These are phyloP conservation scores for Chalciporus piperatus DNA, from an alignment of 768 basidiomycete genomes.

Conservation along the genomic window DNA sequence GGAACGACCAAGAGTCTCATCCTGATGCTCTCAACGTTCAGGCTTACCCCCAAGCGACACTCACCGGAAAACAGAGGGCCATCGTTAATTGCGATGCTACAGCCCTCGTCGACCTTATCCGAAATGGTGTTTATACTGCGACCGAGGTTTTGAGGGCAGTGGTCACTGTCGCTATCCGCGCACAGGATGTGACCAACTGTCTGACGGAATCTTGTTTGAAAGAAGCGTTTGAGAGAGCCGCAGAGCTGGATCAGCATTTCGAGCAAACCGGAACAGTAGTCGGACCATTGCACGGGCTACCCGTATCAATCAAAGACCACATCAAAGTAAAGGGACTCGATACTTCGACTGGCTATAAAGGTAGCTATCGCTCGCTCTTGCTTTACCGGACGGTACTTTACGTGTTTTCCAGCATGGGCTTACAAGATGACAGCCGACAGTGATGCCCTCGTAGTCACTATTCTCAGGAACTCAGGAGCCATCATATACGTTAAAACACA, in stretches of 20 bases:
- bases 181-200: constrained; percentile 45
- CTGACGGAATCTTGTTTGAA: constrained; percentile 58
- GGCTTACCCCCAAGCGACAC: constrained; percentile 25
- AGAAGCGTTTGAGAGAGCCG: constrained; percentile 46
- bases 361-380: constrained; percentile 7
- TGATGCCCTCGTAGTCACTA: constrained; percentile 43
- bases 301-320: constrained; percentile 48
- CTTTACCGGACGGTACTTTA: constrained; percentile 1
- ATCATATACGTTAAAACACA: constrained; percentile 47
- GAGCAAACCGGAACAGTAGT: constrained; percentile 44
- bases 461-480: constrained; percentile 45
- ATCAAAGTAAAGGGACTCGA: constrained; percentile 44
- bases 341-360: constrained; percentile 35
- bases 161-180: constrained; percentile 26
- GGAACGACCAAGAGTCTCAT: constrained; percentile 1
- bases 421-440: constrained; percentile 34
- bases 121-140: constrained; percentile 21
- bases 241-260: constrained; percentile 47
- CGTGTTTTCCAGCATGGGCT: constrained; percentile 36
- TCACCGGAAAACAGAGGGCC: constrained; percentile 24
- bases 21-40: constrained; percentile 18
- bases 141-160: constrained; percentile 26
- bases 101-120: constrained; percentile 20
- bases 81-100: constrained; percentile 34
- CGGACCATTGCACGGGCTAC: constrained; percentile 45